Evolutionary conservation across 495 filamentous ascomycete genomes (phyloP).

Genomic region (Xylaria sp.): DNA sequence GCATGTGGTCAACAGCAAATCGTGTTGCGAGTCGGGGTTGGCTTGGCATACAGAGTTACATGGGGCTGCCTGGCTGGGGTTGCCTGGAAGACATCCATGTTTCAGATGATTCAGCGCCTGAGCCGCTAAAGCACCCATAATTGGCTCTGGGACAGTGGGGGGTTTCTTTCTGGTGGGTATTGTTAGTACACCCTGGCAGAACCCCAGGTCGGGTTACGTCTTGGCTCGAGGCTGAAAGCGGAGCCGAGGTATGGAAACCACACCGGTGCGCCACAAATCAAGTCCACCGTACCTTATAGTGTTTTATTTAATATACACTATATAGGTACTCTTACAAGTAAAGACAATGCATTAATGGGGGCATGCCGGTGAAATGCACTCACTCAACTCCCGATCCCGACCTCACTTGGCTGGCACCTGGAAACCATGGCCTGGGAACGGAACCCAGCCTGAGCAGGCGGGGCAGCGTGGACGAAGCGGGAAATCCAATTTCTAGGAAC

Average conservation of each 20-base stretch:
- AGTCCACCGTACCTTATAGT: no score
- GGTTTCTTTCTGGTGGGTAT: not conserved
- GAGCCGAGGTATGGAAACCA: conserved; percentile 4
- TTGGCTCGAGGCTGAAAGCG: conserved; percentile 20
- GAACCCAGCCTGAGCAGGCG: conserved; percentile 1
- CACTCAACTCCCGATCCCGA: not conserved
- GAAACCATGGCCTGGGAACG: not conserved
- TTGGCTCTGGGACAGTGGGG: not conserved
- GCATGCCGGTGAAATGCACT: not conserved
- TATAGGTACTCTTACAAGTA: not conserved
- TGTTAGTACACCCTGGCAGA: not conserved
- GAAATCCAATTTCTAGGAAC: conserved; percentile 33
- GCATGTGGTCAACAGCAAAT: not conserved
- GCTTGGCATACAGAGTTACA: not conserved
- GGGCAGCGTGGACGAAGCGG: conserved; percentile 12
- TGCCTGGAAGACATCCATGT: not conserved
- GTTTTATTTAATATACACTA: not conserved
- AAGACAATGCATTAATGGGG: not conserved
- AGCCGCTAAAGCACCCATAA: not conserved
- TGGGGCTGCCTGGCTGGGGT: conserved; percentile 22
- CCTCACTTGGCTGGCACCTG: no score
- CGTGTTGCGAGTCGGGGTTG: not conserved
- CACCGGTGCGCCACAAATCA: no score
- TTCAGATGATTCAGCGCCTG: conserved; percentile 15
- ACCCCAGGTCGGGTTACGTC: conserved; percentile 10